phyloP scores from a whole-genome alignment of 2,329 filamentous ascomycete species.

The Alternaria incomplexa region DNA sequence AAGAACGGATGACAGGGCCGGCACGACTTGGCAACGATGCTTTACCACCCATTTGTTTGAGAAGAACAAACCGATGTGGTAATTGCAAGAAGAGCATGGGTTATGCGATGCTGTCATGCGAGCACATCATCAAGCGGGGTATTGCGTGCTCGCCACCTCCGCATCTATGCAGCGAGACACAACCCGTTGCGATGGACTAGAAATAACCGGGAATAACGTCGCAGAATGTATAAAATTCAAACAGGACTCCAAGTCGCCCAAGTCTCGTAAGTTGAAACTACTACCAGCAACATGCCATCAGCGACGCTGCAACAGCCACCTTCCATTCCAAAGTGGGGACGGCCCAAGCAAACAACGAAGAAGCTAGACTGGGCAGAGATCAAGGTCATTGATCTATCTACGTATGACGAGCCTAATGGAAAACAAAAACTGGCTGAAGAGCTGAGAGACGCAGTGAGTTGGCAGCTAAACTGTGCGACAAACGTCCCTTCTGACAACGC shows the following conservation, averaged over 20 bases:
- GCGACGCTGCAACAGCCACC: conserved; percentile 19
- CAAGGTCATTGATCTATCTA: conserved; percentile 50
- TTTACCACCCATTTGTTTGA: neutral
- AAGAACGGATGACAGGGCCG: neutral
- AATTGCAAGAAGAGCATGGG: neutral
- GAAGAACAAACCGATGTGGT: neutral
- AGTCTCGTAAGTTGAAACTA: neutral
- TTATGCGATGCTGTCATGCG: neutral
- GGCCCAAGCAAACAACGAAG: conserved; percentile 31
- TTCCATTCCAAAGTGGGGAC: conserved; percentile 33
- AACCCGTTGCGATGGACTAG: neutral
- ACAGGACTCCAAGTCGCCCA: neutral
- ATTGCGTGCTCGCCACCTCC: conserved; percentile 31
- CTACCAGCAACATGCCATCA: conserved; percentile 28
- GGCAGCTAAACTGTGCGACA: neutral
- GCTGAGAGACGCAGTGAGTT: conserved; percentile 58
- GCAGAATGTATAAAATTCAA: neutral
- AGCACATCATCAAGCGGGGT: conserved; percentile 29
- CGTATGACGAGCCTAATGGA: conserved; percentile 61
- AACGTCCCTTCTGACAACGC: neutral
- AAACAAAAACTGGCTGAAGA: conserved; percentile 61
- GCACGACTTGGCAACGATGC: neutral
- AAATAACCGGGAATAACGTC: neutral
- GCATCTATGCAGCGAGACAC: neutral
- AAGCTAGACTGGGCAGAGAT: conserved; percentile 39